A percentile compares a stretch with the other conserved stretches of the same genome.
Evolutionary conservation across 106 monocot genomes (phyloP).

Genomic region (Dactylorhiza incarnata): DNA sequence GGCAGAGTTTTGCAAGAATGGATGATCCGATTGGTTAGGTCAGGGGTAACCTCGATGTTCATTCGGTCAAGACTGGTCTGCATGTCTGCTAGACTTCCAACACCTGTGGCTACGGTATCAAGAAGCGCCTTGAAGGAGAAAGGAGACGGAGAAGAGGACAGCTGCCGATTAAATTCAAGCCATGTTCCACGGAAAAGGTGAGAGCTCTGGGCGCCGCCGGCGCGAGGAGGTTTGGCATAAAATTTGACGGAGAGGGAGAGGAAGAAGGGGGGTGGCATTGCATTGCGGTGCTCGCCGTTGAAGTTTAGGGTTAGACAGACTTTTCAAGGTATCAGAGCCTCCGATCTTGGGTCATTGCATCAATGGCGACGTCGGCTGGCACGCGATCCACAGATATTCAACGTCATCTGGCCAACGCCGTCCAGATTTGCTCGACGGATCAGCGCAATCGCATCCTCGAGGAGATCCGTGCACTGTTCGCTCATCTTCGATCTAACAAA

Average conservation of each 20-base stretch:
- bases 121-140: neutral
- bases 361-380: too few relatives aligned
- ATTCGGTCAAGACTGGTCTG: conserved; percentile 28
- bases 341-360: too few relatives aligned
- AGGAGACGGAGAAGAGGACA: neutral
- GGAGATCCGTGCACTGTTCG: too few relatives aligned
- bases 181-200: neutral
- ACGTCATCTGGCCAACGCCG: too few relatives aligned
- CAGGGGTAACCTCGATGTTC: conserved; percentile 16
- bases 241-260: neutral
- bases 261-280: neutral
- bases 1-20: conserved; percentile 16
- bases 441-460: too few relatives aligned
- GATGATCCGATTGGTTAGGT: conserved; percentile 23
- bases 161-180: neutral
- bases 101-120: conserved; percentile 22
- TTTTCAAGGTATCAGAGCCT: too few relatives aligned
- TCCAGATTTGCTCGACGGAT: too few relatives aligned
- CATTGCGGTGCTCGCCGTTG: too few relatives aligned
- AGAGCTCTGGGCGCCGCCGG: too few relatives aligned
- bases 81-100: conserved; percentile 59
- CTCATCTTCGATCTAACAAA: too few relatives aligned
- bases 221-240: neutral
- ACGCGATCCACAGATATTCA: too few relatives aligned
- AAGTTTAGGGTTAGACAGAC: too few relatives aligned